These are phyloP conservation scores for Fusarium sp. DNA, from an alignment of 2,329 filamentous ascomycete genomes.

Conservation along the genomic window DNA sequence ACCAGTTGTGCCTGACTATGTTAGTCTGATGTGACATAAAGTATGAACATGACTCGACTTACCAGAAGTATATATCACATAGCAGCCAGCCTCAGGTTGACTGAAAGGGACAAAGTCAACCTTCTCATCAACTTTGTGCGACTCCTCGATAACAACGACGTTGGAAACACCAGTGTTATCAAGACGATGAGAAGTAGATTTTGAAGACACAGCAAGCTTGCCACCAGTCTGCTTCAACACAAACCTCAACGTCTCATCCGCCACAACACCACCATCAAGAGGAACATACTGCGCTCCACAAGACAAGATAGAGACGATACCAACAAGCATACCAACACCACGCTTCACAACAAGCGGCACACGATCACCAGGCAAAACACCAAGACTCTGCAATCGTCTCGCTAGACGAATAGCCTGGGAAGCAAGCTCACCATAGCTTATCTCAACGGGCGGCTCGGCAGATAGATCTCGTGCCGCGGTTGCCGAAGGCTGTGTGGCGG, in stretches of 20 bases:
- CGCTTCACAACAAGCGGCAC: conserved; percentile 66
- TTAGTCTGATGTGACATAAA: background rate
- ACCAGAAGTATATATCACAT: conserved; percentile 68
- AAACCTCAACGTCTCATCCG: conserved; percentile 60
- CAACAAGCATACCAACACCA: conserved; percentile 66
- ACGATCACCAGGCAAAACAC: conserved; percentile 58
- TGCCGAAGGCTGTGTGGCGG: conserved; percentile 50
- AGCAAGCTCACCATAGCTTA: conserved; percentile 60
- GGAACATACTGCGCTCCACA: conserved; percentile 69
- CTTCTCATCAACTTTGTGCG: background rate
- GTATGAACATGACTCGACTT: background rate
- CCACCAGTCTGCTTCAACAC: conserved; percentile 61
- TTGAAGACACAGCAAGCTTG: conserved; percentile 58
- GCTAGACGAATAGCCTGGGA: conserved; percentile 51
- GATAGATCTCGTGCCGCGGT: conserved; percentile 54
- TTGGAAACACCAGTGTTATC: conserved; percentile 31
- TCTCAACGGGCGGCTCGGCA: conserved; percentile 41
- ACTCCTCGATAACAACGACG: conserved; percentile 48
- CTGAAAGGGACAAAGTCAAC: background rate
- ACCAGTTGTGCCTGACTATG: conserved; percentile 60
- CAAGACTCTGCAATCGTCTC: conserved; percentile 51
- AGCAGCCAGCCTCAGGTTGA: conserved; percentile 52
- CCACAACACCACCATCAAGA: conserved; percentile 65
- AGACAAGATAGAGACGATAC: conserved; percentile 65
- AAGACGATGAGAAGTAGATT: conserved; percentile 47